Evolutionary conservation across 2,329 filamentous ascomycete species (phyloP), one percentile per base, ranked within the genome.

Genomic region (Tricladium varicosporioides): DNA sequence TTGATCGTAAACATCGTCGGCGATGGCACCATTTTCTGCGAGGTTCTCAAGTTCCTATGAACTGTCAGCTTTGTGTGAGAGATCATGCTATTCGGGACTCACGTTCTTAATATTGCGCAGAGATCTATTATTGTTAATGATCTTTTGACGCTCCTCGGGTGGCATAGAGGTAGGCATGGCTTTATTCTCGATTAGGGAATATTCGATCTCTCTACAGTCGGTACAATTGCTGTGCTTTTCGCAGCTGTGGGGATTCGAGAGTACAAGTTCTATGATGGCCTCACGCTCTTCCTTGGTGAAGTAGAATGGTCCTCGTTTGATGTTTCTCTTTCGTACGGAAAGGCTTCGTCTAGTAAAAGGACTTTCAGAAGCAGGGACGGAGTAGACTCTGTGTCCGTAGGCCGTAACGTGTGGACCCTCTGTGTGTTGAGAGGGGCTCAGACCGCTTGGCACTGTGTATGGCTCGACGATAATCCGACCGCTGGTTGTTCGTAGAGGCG

Each of bases 41-140:
- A 97, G 89, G 65, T 86, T 89, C 74, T 96, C 92, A 59, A 97
- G 88, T 77, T 97, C 92, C 92, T 96, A 65, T 36, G 9, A 4
- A 43, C n/a, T 45, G 47, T 65, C 66, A 36, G 58, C 14, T 13
- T 18, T 31, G 19, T 15, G 14, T 32, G 1, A n/a, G 32, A 19
- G 52, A 15, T 10, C 36, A 10, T 9, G 8, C 13, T 40, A 8
- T 15, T 46, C 13, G 16, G 11, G 36, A 57, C 65, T 43, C 63
- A 70, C 70, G 65, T 69, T 71, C 61, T 72, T 72, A 54, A 72
- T 72, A 36, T 65, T 70, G 22, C 70, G 61, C 27, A 72, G 61
- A 48, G 68, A 70, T 51, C 65, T 57, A 57, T 72, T 72, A 31
- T 68, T 69, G 48, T 64, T 65, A 48, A 70, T 70, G 48, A 71